Evolutionary conservation across 2,329 filamentous ascomycete species (phyloP), one percentile per base, ranked within the genome.

Genomic region (Fusarium gaditjirri): DNA sequence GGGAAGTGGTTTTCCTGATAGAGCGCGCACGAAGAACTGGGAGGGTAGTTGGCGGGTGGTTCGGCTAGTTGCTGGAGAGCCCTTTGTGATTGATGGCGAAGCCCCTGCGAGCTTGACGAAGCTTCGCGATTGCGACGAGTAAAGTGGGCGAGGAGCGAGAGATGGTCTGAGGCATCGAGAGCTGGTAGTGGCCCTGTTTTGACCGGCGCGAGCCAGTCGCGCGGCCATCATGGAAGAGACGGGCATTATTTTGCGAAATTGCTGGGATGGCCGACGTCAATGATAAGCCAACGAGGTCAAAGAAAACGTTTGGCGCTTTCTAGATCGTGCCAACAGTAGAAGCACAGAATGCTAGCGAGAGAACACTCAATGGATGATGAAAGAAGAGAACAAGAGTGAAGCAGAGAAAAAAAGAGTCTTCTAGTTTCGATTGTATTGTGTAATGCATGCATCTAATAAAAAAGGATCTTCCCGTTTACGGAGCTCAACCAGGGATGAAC

Each of bases 1-100:
- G 11, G 86, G 86, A 7, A 88, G 81, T 21, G 87, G 85, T 74
- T 83, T 86, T 29, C 88, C 88, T 0, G 88, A 90, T 23, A 90
- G 76, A 10, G 78, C 76, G 65, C 86, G 84, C 31, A 77, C 65
- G 58, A 79, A 72, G 64, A 77, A 76, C 11, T 77, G 73, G 8
- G 65, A 65, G 39, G 76, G 70, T 13, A 78, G 61, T 43, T 65
- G 58, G 47, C 61, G 68, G 47, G 57, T 23, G 16, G 46, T 44
- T 47, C 57, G 44, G 50, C 42, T 67, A n/a, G 56, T 36, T 29
- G 50, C 46, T 39, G 60, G 62, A 6, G 68, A 49, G 23, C 58
- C 62, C 31, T 61, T 71, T 38, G 55, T 74, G 44, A 56, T 57
- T 13, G 59, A 62, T 5, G 65, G 68, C 8, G 67, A 72, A 25